A percentile compares a stretch with the other conserved stretches of the same genome.
Conservation (phyloP, 2,329 filamentous ascomycete species). For the Ascochyta fabae region DNA sequence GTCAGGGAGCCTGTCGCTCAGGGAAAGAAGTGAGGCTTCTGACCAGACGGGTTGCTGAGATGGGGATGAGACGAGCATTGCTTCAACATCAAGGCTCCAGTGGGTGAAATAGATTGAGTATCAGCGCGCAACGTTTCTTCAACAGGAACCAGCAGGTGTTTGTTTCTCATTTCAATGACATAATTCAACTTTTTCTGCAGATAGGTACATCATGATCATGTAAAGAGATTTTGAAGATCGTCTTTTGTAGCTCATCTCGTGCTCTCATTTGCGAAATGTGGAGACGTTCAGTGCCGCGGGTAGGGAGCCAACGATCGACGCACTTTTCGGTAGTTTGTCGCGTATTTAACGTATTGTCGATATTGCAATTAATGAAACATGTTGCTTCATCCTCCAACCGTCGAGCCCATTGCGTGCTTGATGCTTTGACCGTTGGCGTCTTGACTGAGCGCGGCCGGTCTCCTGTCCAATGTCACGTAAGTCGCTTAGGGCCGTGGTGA, state of each 20-base stretch:
- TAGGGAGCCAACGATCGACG: constrained; percentile 1
- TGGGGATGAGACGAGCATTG: constrained; percentile 16
- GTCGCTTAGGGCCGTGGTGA: neutral
- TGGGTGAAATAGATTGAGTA: neutral
- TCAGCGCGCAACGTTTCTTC: constrained; percentile 22
- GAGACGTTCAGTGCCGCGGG: constrained; percentile 2
- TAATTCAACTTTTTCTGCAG: neutral
- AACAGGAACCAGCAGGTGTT: constrained; percentile 24
- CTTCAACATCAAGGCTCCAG: constrained; percentile 33
- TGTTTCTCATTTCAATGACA: neutral
- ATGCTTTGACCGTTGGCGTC: neutral
- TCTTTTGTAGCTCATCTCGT: neutral
- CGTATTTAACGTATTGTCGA: neutral
- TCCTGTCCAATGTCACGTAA: neutral
- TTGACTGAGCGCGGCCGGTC: neutral
- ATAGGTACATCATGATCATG: neutral
- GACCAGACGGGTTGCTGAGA: constrained; percentile 1
- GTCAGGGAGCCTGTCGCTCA: constrained; percentile 68
- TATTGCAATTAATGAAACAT: constrained; percentile 1
- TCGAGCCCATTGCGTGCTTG: neutral
- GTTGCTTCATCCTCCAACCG: neutral
- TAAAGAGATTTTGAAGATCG: neutral
- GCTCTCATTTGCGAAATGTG: neutral
- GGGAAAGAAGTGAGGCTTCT: constrained; percentile 29
- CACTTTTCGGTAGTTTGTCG: neutral